Evolutionary conservation across 1,139 yeast genomes (phyloP).

Genomic region (Arxiozyma slooffiae): DNA sequence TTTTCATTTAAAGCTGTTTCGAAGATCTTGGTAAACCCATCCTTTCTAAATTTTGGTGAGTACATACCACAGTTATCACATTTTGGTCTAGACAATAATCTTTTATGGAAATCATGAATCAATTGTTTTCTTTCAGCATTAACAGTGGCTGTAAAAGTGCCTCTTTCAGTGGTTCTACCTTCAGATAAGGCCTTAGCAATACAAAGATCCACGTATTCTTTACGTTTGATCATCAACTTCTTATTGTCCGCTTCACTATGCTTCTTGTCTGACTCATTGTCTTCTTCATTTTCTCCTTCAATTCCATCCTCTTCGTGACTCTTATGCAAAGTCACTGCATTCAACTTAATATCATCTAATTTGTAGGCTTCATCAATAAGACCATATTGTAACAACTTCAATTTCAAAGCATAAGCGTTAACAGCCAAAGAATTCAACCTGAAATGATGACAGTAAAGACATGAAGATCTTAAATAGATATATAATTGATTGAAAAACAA

Average conservation of each 20-base stretch:
- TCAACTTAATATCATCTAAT: slow-evolving; percentile 52
- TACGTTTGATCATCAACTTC: slow-evolving; percentile 50
- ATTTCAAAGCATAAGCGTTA: slow-evolving; percentile 68
- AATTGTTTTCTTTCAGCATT: slow-evolving; percentile 75
- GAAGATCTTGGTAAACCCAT: slow-evolving; percentile 86
- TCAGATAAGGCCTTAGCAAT: slow-evolving; percentile 69
- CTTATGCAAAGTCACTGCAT: slow-evolving; percentile 26
- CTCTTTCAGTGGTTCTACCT: slow-evolving; percentile 58
- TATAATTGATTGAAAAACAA: slow-evolving; percentile 86
- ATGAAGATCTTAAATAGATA: slow-evolving; percentile 69
- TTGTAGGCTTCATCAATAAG: slow-evolving; percentile 68
- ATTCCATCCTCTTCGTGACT: slow-evolving; percentile 33
- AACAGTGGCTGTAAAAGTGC: slow-evolving; percentile 74
- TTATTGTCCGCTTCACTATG: slow-evolving; percentile 36
- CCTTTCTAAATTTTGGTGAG: slow-evolving; percentile 89
- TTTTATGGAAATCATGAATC: slow-evolving; percentile 67
- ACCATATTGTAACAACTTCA: slow-evolving; percentile 79
- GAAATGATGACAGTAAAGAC: slow-evolving; percentile 86
- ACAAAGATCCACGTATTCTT: slow-evolving; percentile 56
- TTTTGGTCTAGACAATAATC: slow-evolving; percentile 63
- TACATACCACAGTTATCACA: slow-evolving; percentile 96
- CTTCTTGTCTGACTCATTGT: neutral
- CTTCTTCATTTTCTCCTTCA: slow-evolving; percentile 16
- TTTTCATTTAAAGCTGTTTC: slow-evolving; percentile 78
- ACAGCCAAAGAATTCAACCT: slow-evolving; percentile 58